A percentile compares a stretch with the other conserved stretches of the same genome.
phyloP scores from a whole-genome alignment of 2,329 filamentous ascomycete genomes.

The Nemania sp. region DNA sequence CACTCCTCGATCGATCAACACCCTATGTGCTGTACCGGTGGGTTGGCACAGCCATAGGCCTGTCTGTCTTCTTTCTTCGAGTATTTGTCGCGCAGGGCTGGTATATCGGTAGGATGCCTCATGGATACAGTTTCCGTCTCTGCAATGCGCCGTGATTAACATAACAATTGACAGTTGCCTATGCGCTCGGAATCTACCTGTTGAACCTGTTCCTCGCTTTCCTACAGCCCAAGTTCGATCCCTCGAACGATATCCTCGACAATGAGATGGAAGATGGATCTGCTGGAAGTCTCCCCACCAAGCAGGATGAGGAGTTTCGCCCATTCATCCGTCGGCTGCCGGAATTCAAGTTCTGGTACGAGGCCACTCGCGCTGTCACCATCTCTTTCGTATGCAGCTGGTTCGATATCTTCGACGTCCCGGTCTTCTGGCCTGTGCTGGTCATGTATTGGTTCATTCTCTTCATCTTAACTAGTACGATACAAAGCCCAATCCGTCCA shows the following conservation, averaged over 20 bases:
- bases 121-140: no score
- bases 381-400: slow-evolving; percentile 88
- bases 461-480: slow-evolving; percentile 89
- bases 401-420: slow-evolving; percentile 93
- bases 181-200: slow-evolving; percentile 97
- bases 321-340: slow-evolving; percentile 95
- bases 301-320: slow-evolving; percentile 95
- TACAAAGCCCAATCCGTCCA: neutral
- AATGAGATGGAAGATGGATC: slow-evolving; percentile 95
- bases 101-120: slow-evolving; percentile 78
- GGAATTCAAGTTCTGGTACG: slow-evolving; percentile 99
- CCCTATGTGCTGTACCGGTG: slow-evolving; percentile 90
- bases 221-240: slow-evolving; percentile 97
- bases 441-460: slow-evolving; percentile 99
- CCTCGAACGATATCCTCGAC: slow-evolving; percentile 85
- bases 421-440: slow-evolving; percentile 98
- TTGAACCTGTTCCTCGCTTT: slow-evolving; percentile 99
- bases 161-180: slow-evolving; percentile 92
- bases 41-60: slow-evolving; percentile 75
- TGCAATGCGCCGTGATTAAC: no score
- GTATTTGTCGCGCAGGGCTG: slow-evolving; percentile 94
- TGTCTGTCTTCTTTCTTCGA: slow-evolving; percentile 82
- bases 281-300: slow-evolving; percentile 81
- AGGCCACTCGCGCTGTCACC: slow-evolving; percentile 81
- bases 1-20: slow-evolving; percentile 89